Evolutionary conservation across 2,329 filamentous ascomycete species (phyloP).

Genomic region (Cercospora zeina): DNA sequence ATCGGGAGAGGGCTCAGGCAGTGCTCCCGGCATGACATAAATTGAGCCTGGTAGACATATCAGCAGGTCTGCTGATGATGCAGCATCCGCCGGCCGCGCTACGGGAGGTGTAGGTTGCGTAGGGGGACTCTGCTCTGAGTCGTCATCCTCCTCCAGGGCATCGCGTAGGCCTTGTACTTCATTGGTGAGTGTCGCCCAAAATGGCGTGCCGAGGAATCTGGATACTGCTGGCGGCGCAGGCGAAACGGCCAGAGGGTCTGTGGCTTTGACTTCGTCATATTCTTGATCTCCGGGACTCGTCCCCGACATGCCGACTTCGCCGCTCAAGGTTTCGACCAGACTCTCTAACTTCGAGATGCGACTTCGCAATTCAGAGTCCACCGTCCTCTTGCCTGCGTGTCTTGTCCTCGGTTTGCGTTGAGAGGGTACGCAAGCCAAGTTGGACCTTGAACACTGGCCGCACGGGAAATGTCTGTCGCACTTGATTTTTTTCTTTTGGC

Average conservation of each 20-base stretch:
- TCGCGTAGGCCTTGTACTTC: slow-evolving; percentile 39
- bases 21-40: slow-evolving; percentile 38
- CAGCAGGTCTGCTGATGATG: slow-evolving; percentile 31
- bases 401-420: slow-evolving; percentile 28
- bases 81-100: background rate
- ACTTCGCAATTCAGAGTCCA: slow-evolving; percentile 28
- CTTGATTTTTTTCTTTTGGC: slow-evolving; percentile 26
- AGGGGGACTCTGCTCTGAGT: background rate
- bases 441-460: slow-evolving; percentile 24
- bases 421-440: slow-evolving; percentile 21
- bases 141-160: slow-evolving; percentile 38
- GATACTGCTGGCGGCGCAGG: slow-evolving; percentile 20
- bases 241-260: background rate
- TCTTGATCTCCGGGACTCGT: background rate
- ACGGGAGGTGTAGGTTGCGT: background rate
- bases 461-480: slow-evolving; percentile 30
- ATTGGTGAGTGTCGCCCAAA: slow-evolving; percentile 37
- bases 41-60: slow-evolving; percentile 36
- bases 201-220: slow-evolving; percentile 36
- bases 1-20: slow-evolving; percentile 30
- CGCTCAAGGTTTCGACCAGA: slow-evolving; percentile 28
- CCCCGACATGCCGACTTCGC: slow-evolving; percentile 17
- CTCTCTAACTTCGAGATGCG: slow-evolving; percentile 28
- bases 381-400: slow-evolving; percentile 23
- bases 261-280: background rate